Base-by-base conservation (phyloP, 2,329 filamentous ascomycete genomes). In the Aspergillus pseudoglaucus region DNA sequence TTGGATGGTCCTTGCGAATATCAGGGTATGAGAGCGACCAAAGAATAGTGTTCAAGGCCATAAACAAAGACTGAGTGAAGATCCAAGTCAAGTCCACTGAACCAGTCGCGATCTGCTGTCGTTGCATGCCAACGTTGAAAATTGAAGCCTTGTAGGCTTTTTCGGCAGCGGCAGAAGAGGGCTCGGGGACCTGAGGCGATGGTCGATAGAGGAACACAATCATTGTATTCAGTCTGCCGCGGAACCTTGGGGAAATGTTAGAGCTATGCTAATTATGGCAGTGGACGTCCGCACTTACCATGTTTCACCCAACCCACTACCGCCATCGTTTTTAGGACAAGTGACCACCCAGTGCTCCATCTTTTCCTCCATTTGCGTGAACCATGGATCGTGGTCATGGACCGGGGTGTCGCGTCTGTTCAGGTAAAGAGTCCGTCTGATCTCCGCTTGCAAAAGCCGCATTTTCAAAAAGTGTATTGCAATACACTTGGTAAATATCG, bases 381-480 rank as follows among this genome's bases (percentile, higher is more conserved):
- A 96, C 90, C 93, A 96, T 1, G 88, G 88, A 68, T 96, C 86
- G 37, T 81, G 77, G 59, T 95, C 89, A 61, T 85, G 81, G 46
- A 80, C 81, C 0, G 91, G 90, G 44, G 88, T 84, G 0, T 82
- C 72, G 40, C 85, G 80, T 67, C 93, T 93, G 66, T 84, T 85
- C 58, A 95, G 85, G 64, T 98, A 97, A 1, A 97, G 74, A 6
- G 83, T 85, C 49, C 90, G 81, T 48, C 90, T 80, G 39, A 96
- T 93, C 67, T 97, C 91, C 12, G 90, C 82, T 64, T 96, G 90
- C 10, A 90, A 74, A 49, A 94, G 69, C 47, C 89, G 80, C 88
- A 96, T 94, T 63, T 88, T 91, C 73, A 90, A 90, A 59, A 95
- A 93, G 65, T 98, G 91, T 52, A 96, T 90, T 2, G 89, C 85